Base-by-base conservation (phyloP, 192 early-diverging fungal species). In the Spizellomyces punctatus region DNA sequence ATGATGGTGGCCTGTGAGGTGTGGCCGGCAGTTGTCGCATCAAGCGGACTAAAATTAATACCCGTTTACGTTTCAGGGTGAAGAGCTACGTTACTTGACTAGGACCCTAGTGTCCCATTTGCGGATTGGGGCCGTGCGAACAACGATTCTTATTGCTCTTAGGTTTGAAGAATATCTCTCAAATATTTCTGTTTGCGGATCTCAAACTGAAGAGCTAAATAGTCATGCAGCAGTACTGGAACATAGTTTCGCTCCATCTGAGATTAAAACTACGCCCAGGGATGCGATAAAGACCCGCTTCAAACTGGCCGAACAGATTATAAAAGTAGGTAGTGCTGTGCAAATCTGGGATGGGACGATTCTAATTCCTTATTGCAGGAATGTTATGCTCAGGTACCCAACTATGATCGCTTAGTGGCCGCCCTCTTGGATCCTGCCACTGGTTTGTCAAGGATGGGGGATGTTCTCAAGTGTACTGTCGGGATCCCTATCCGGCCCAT, bases 401-500 rank as follows among this genome's bases (percentile, higher is more conserved):
- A 66, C 22, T 66, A 66, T 42, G 64, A 73, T 44, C 45, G 60
- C 55, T 27, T 73, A 10, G 49, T 73, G 7, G 58, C 63, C n/a
- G 17, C 57, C n/a, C 46, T 73, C 36, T 44, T 73, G 63, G 64
- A 73, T 47, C 72, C 63, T 9, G 21, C 16, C 7, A 50, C 66
- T 41, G 72, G 72, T 12, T 27, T 73, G 5, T 2, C 10, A 12
- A 43, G 46, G 5, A 54, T 73, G 17, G 6, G 21, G 1, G 64
- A 36, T 58, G 64, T 21, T 22, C 66, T 63, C 56, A 56, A 62
- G 57, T 66, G 63, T 47, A 14, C 17, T 12, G 63, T 64, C 12
- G 72, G 64, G 4, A 49, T 73, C n/a, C 72, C 72, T 14, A 73
- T 73, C n/a, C 72, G 72, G 7, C 72, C 72, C 12, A 73, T 73